Base-by-base conservation (phyloP, 148 eudicot genomes). In the Agrostemma githago region DNA sequence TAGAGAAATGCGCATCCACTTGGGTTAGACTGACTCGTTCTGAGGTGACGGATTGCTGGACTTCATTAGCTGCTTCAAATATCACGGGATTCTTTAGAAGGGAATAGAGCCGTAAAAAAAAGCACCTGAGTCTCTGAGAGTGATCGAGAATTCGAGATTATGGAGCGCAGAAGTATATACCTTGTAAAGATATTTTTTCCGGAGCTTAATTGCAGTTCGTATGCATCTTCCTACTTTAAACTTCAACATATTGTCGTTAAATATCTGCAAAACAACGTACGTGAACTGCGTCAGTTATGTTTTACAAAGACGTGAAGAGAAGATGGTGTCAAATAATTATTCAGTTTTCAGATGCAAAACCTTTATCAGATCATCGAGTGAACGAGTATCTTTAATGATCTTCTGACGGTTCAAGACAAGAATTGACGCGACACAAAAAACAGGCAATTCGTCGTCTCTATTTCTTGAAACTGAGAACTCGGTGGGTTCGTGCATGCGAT, bases 281-380 rank as follows among this genome's bases (percentile, higher is more conserved):
- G 60, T 16, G 20, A 44, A n/a, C 43, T 41, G 40, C 40, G 46
- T 71, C 73, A 67, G 48, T 59, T 20, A 14, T 0, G 20, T 57
- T 63, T 63, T 57, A 40, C 17, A 71, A 8, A n/a, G 39, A 40
- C 11, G 44, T 2, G 20, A 63, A 62, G 37, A 26, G 14, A 3
- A 19, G 42, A 77, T 21, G 14, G 61, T 70, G 8, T 17, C 2
- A 6, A 11, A 65, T 12, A 6, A 16, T 20, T 48, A 60, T 40
- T 70, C 8, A 43, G 46, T 43, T 43, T 4, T 5, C 46, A 17
- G 40, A 54, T 62, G 38, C 73, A 58, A n/a, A 80, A 86, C 97
- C 98, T 95, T 95, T 75, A 95, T 95, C 66, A 95, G 81, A 85
- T 95, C 98, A 81, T 95, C 98, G 61, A 95, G 88, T 62, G 98